Percentiles rank a stretch among this genome's conserved stretches.
phyloP scores from a whole-genome alignment of 2,329 filamentous ascomycete genomes.

The Oidium heveae region DNA sequence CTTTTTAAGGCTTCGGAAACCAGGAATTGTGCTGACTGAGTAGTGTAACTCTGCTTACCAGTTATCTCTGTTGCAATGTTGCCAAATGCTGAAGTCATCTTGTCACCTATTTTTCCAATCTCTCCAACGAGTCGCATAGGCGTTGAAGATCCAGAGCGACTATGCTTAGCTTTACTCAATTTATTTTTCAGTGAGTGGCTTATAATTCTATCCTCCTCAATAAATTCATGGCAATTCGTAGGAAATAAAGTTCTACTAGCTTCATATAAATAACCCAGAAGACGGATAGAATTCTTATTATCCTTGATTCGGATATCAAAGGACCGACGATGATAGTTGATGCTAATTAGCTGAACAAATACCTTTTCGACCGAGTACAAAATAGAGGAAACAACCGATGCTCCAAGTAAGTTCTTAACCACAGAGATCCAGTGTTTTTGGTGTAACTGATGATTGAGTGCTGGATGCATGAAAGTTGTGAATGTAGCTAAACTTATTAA shows the following conservation, averaged over 20 bases:
- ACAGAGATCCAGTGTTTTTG: slow-evolving; percentile 24
- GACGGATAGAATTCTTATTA: slow-evolving; percentile 63
- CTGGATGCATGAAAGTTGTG: slow-evolving; percentile 23
- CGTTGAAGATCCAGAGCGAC: slow-evolving; percentile 33
- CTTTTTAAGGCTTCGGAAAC: slow-evolving; percentile 78
- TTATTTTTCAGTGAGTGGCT: slow-evolving; percentile 56
- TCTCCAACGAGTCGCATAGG: slow-evolving; percentile 54
- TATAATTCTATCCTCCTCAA: slow-evolving; percentile 78
- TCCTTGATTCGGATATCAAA: slow-evolving; percentile 66
- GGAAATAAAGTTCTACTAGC: slow-evolving; percentile 75
- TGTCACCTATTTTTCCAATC: slow-evolving; percentile 66
- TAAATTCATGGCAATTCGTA: slow-evolving; percentile 74
- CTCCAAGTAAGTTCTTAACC: slow-evolving; percentile 38
- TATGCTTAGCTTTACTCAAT: slow-evolving; percentile 23
- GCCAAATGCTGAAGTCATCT: slow-evolving; percentile 78
- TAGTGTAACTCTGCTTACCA: slow-evolving; percentile 85
- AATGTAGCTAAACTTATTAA: slow-evolving; percentile 37
- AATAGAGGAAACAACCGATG: slow-evolving; percentile 39
- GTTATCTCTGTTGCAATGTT: slow-evolving; percentile 88
- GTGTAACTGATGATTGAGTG: slow-evolving; percentile 4
- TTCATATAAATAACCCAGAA: slow-evolving; percentile 70
- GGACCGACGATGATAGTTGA: slow-evolving; percentile 65
- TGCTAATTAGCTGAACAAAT: slow-evolving; percentile 59
- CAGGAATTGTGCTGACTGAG: slow-evolving; percentile 69
- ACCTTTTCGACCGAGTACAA: slow-evolving; percentile 55